Conservation (phyloP, 148 eudicot species). For the Heliosperma pusillum region DNA sequence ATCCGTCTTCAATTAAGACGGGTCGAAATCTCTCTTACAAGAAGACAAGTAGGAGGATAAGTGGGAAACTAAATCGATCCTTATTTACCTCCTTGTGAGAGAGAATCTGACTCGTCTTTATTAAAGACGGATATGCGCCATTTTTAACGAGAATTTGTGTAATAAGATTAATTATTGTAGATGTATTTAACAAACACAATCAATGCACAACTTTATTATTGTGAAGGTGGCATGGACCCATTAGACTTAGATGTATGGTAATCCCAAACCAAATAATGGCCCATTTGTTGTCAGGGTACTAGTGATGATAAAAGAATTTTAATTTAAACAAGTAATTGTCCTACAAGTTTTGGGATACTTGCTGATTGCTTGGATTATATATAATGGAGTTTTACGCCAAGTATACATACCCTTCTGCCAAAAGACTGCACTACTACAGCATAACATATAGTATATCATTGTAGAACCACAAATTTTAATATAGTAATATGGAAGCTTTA, state of each 20-base stretch:
- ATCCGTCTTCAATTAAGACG: no score
- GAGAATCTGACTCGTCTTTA: no score
- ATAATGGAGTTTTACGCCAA: conserved; percentile 24
- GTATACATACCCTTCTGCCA: conserved; percentile 18
- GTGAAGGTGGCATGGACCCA: conserved; percentile 27
- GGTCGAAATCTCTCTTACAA: no score
- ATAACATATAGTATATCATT: conserved; percentile 9
- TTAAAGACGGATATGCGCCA: no score
- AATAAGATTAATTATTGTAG: background rate
- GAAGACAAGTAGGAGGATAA: no score
- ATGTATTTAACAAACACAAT: conserved; percentile 22
- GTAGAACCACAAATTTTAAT: conserved; percentile 15
- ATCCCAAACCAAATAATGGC: conserved; percentile 29
- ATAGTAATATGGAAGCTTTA: conserved; percentile 21
- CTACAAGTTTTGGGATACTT: conserved; percentile 32
- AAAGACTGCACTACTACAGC: conserved; percentile 15
- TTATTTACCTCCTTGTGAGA: no score
- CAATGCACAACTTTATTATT: conserved; percentile 33
- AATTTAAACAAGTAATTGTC: conserved; percentile 13
- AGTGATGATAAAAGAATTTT: conserved; percentile 28
- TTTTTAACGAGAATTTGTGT: background rate
- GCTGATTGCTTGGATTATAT: conserved; percentile 16
- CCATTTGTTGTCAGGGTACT: conserved; percentile 30
- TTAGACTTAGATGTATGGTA: conserved; percentile 27
- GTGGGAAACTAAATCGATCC: no score